Base-by-base conservation (phyloP, 345 rosid species). In the Citrus medica region DNA sequence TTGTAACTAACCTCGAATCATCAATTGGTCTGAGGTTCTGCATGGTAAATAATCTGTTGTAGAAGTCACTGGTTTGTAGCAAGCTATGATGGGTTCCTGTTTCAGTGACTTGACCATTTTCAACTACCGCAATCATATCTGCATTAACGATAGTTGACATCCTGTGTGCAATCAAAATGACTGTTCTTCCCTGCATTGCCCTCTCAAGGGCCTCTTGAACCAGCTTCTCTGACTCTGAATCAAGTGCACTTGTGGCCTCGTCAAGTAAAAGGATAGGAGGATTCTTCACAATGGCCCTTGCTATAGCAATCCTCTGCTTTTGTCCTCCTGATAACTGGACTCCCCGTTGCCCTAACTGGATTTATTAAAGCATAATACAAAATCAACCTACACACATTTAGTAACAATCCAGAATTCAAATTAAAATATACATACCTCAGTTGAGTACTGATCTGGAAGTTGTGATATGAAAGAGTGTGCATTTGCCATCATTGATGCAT, bases 211-310 rank as follows among this genome's bases (percentile, higher is more conserved):
- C 92, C 9, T 88, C 89, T 80, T 89, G 91, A 72, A 91, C 91
- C 74, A 86, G 79, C 79, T 81, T 89, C 78, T 91, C 90, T 0
- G 91, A 91, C 78, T 89, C 88, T 6, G 91, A 82, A 78, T 91
- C 90, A 65, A 89, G 91, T 17, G 95, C 95, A 68, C 95, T 91
- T 10, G 95, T 91, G 42, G 93, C 93, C 84, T 91, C 95, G 64
- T 91, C 93, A 42, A 89, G 90, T 79, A 91, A 78, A 59, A 91
- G 89, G 33, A 91, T 87, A 21, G 91, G 89, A 76, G 95, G 92
- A 59, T 89, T 78, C 85, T 91, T 91, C 32, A 91, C 81, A 79
- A 89, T 77, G 19, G 95, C 92, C 81, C 92, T 83, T 69, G 93
- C 92, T 76, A 89, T 89, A 0, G 95, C 90, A 70, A 91, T 85